A percentile compares a stretch with the other conserved stretches of the same genome.
Conservation (phyloP, 495 filamentous ascomycete species). For the Evernia prunastri region DNA sequence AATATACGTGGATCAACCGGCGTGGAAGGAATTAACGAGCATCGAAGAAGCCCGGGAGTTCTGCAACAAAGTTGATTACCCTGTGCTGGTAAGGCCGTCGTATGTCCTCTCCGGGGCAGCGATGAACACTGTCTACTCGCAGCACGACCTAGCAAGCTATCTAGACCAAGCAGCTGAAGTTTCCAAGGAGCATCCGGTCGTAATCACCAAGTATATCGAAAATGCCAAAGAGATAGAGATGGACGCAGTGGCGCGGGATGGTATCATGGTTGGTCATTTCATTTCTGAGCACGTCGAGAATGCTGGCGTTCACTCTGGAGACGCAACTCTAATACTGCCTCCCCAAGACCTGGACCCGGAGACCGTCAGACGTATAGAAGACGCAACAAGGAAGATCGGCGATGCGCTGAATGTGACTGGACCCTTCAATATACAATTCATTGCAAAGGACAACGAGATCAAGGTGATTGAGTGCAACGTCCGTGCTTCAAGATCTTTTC, state of each 20-base stretch:
- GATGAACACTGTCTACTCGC: conserved; percentile 97
- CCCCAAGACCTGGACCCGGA: conserved; percentile 89
- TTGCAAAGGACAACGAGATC: conserved; percentile 98
- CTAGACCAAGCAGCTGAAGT: conserved; percentile 83
- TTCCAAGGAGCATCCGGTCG: conserved; percentile 96
- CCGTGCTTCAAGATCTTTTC: conserved; percentile 90
- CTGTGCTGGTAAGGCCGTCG: conserved; percentile 89
- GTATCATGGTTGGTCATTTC: conserved; percentile 85
- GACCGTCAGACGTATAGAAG: conserved; percentile 84
- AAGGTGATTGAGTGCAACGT: conserved; percentile 99
- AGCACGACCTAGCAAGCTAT: conserved; percentile 85
- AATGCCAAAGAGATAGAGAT: conserved; percentile 97
- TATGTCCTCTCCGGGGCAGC: conserved; percentile 97
- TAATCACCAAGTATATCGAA: conserved; percentile 98
- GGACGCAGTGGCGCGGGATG: conserved; percentile 84
- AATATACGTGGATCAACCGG: conserved; percentile 90
- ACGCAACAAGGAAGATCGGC: conserved; percentile 92
- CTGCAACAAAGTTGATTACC: conserved; percentile 83
- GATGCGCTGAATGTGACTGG: conserved; percentile 93
- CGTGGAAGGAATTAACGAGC: conserved; percentile 95
- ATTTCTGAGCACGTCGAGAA: conserved; percentile 97
- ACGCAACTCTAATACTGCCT: conserved; percentile 92
- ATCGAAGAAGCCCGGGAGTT: conserved; percentile 80
- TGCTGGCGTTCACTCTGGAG: conserved; percentile 95
- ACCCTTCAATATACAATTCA: conserved; percentile 98